These are phyloP conservation scores for Chrysochromulina tobinii DNA, from an alignment of 78 protist species.

Conservation along the genomic window DNA sequence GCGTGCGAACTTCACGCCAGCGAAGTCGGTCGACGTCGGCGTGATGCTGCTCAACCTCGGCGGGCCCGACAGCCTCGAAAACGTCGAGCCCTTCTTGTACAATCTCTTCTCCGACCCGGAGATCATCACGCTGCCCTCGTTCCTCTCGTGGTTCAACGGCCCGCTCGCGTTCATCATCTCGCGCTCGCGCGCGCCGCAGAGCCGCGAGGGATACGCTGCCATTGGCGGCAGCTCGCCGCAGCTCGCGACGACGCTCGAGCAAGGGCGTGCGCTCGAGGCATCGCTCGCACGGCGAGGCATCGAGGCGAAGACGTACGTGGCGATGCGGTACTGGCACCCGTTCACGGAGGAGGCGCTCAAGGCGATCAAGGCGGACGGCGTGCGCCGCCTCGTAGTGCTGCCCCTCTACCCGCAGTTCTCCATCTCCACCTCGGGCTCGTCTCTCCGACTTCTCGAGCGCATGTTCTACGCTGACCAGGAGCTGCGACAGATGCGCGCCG, in stretches of 20 bases:
- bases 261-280: not conserved
- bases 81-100: constrained; percentile 15
- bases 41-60: constrained; percentile 10
- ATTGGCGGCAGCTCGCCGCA: no score
- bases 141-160: not conserved
- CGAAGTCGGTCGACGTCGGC: not conserved
- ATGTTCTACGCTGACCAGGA: not conserved
- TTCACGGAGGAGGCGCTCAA: constrained; percentile 32
- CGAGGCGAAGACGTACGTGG: constrained; percentile 22
- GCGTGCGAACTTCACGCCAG: not conserved
- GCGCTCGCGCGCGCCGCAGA: not conserved
- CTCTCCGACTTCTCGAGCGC: not conserved
- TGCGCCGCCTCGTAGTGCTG: not conserved
- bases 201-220: not conserved
- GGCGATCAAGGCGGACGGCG: not conserved
- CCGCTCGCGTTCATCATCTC: not conserved
- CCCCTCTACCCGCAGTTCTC: constrained; percentile 22
- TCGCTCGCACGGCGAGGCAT: not conserved
- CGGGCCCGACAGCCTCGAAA: constrained; percentile 13
- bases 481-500: no score
- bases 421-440: constrained; percentile 18
- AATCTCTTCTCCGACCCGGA: constrained; percentile 38
- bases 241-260: not conserved
- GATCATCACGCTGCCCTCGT: constrained; percentile 26
- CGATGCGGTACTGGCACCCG: constrained; percentile 46